A percentile compares a stretch with the other conserved stretches of the same genome.
phyloP scores from a whole-genome alignment of 2,329 filamentous ascomycete genomes.

The Podosphaera xanthii region DNA sequence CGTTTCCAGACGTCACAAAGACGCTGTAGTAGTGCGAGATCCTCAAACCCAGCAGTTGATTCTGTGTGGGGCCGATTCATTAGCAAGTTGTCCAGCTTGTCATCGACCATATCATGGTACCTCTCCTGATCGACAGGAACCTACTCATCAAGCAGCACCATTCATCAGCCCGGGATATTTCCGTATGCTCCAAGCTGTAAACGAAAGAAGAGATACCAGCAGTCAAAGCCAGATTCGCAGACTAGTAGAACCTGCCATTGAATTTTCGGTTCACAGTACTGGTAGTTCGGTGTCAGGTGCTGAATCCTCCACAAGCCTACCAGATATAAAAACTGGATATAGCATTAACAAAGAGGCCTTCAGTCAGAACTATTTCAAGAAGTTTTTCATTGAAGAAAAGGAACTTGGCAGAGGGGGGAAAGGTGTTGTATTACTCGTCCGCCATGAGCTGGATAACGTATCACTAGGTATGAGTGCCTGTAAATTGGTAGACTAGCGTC shows the following conservation, averaged over 20 bases:
- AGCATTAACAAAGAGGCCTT: constrained; percentile 75
- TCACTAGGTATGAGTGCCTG: constrained; percentile 29
- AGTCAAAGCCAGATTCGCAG: constrained; percentile 32
- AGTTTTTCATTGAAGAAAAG: constrained; percentile 75
- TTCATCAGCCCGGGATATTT: constrained; percentile 91
- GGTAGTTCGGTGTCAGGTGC: constrained; percentile 11
- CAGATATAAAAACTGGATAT: constrained; percentile 24
- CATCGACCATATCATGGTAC: constrained; percentile 20
- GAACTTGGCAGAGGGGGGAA: constrained; percentile 80
- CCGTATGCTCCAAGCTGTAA: constrained; percentile 53
- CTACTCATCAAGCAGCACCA: constrained; percentile 25
- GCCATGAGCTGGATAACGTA: constrained; percentile 77
- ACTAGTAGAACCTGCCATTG: constrained; percentile 14
- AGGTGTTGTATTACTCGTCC: constrained; percentile 82
- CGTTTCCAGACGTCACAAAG: constrained; percentile 54
- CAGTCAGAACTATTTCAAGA: constrained; percentile 76
- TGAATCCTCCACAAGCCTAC: constrained; percentile 31
- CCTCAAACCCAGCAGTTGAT: constrained; percentile 65
- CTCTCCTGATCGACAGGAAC: constrained; percentile 24
- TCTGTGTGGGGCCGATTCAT: constrained; percentile 38
- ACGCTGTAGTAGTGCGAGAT: constrained; percentile 82
- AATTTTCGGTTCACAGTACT: constrained; percentile 8
- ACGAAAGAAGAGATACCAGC: constrained; percentile 20
- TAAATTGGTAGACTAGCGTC: background rate
- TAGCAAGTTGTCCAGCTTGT: constrained; percentile 44